Evolutionary conservation across 2,329 filamentous ascomycete species (phyloP), one percentile per base, ranked within the genome.

Genomic region (Neophaeococcomyces mojaviensis): DNA sequence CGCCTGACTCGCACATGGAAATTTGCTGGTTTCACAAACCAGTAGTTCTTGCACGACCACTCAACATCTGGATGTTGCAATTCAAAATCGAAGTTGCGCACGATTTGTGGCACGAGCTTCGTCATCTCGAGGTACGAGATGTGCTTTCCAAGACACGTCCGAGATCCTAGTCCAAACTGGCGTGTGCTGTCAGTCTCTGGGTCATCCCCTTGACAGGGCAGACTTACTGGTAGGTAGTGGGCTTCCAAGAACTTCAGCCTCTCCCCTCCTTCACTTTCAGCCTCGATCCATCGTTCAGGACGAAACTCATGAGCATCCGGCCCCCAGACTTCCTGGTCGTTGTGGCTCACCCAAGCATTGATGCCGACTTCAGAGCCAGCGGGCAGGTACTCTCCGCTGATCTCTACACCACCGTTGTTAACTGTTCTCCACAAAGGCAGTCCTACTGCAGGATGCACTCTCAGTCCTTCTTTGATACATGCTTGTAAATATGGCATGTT

Each of bases 401-500:
- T 62, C 4, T 65, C 62, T 0, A 63, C 61, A 0, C 75, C 74
- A 0, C 63, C 67, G 2, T 62, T 46, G 0, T 73, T 71, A 0
- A 76, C 72, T 0, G 68, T 61, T 3, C 75, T 65, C 55, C 70
- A 70, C n/a, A 77, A 58, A 2, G 72, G 68, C 9, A 77, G 58
- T 3, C 71, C 73, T 0, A 68, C 67, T 0, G 72, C 68, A 1
- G 74, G 66, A 40, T 75, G 70, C 16, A 78, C 59, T 12, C 76
- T 68, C 15, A 78, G 57, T 0, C 70, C 69, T 55, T 78, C 75
- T 42, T 76, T 75, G 32, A 78, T 69, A 2, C 71, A 67, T 0
- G 73, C 74, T 48, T 77, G 68, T 13, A 78, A 36, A 20, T 24
- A 44, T 30, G 33, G 77, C 6, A 92, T 72, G 47, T 77, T 76